Conservation (phyloP, 495 filamentous ascomycete genomes). For the Neurospora sp. region DNA sequence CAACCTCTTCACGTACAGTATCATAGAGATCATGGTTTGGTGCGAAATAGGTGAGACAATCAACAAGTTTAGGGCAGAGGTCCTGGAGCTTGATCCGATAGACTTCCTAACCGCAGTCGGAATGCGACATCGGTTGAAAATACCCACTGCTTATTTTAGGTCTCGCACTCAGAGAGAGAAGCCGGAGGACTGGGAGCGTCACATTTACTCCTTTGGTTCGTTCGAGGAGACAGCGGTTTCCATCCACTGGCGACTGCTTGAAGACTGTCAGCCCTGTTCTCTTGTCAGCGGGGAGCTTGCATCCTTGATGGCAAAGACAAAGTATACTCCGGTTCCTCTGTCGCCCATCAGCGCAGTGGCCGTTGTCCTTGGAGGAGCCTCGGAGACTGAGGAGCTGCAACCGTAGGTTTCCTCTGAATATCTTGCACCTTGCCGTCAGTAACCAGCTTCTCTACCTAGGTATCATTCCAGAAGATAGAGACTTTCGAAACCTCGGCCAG, state of each 20-base stretch:
- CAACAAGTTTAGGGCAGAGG: constrained; percentile 44
- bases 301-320: not conserved
- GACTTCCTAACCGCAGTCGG: constrained; percentile 49
- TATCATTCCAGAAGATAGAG: not conserved
- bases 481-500: not conserved
- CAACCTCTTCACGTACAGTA: constrained; percentile 57
- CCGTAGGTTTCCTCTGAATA: not conserved
- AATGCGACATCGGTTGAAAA: constrained; percentile 42
- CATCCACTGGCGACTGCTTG: not conserved
- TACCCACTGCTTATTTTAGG: constrained; percentile 49
- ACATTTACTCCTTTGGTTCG: constrained; percentile 47
- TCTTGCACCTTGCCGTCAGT: not conserved
- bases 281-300: not conserved
- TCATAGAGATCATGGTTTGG: constrained; percentile 50
- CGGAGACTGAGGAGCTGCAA: not conserved
- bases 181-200: constrained; percentile 45
- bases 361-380: not conserved
- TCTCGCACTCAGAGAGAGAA: constrained; percentile 47
- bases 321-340: not conserved
- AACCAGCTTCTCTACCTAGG: not conserved
- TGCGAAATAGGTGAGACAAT: constrained; percentile 46
- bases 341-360: not conserved
- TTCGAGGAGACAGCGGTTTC: not conserved
- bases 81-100: constrained; percentile 43
- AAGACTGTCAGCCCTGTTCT: not conserved